A percentile compares a stretch with the other conserved stretches of the same genome.
Evolutionary conservation across 306 rosid species (phyloP).

Genomic region (Cucumis hystrix): DNA sequence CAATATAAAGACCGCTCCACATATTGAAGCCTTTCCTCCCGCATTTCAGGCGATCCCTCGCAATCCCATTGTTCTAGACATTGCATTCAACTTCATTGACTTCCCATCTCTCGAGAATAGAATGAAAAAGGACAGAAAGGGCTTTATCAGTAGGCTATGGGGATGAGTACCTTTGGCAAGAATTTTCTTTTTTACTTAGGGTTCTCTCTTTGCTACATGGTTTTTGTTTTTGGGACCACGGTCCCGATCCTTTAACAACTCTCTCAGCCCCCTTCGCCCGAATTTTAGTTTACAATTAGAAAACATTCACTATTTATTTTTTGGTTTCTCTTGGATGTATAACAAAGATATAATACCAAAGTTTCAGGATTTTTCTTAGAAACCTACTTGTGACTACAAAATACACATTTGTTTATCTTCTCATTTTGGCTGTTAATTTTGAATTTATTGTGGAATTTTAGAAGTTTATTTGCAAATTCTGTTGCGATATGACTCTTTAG

Average conservation of each 20-base stretch:
- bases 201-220: neutral
- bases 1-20: constrained; percentile 20
- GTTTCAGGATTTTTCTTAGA: neutral
- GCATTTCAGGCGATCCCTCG: constrained; percentile 32
- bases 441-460: neutral
- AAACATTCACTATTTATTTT: neutral
- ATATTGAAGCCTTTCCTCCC: constrained; percentile 42
- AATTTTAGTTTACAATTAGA: neutral
- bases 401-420: neutral
- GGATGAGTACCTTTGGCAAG: constrained; percentile 20
- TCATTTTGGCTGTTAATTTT: neutral
- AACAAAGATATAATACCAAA: neutral
- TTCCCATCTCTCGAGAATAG: constrained; percentile 43
- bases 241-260: neutral
- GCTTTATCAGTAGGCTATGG: constrained; percentile 44
- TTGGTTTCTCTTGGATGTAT: neutral
- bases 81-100: constrained; percentile 37
- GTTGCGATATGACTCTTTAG: neutral
- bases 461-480: neutral
- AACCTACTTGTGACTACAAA: neutral
- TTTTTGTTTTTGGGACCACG: neutral
- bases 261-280: neutral
- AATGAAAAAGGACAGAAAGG: constrained; percentile 50
- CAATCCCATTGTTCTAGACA: constrained; percentile 40
- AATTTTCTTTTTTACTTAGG: neutral